These are phyloP conservation scores for Suillus discolor DNA, from an alignment of 768 basidiomycete genomes.

Conservation along the genomic window DNA sequence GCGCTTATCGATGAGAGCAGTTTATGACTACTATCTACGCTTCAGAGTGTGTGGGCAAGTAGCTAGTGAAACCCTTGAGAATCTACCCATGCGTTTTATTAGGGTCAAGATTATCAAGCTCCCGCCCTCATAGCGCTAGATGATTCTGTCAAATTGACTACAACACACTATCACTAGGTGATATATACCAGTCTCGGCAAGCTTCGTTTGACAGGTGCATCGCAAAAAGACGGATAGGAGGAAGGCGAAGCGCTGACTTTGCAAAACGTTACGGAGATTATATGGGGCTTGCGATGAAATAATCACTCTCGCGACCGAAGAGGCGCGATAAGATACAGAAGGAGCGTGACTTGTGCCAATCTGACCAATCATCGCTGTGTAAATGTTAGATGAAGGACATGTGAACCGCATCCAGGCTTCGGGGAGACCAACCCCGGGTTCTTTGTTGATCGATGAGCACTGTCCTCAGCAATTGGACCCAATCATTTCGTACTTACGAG, in stretches of 20 bases:
- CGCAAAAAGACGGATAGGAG: conserved; percentile 4
- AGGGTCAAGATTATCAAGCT: not conserved
- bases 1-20: not conserved
- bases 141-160: not conserved
- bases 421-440: not conserved
- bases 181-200: conserved; percentile 4
- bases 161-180: not conserved
- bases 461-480: not conserved
- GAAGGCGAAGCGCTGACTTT: not conserved
- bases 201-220: conserved; percentile 5
- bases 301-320: not conserved
- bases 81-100: not conserved
- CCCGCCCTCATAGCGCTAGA: conserved; percentile 7
- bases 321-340: not conserved
- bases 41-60: not conserved
- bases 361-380: not conserved
- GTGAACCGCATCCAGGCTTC: not conserved
- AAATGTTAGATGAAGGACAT: not conserved
- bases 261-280: not conserved
- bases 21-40: not conserved
- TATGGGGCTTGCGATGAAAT: not conserved
- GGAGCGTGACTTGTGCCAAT: not conserved
- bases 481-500: not conserved
- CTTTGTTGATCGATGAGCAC: not conserved
- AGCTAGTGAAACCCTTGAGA: not conserved